These are phyloP conservation scores for Umbilicus rupestris DNA, from an alignment of 164 flowering plant species.

Conservation along the genomic window DNA sequence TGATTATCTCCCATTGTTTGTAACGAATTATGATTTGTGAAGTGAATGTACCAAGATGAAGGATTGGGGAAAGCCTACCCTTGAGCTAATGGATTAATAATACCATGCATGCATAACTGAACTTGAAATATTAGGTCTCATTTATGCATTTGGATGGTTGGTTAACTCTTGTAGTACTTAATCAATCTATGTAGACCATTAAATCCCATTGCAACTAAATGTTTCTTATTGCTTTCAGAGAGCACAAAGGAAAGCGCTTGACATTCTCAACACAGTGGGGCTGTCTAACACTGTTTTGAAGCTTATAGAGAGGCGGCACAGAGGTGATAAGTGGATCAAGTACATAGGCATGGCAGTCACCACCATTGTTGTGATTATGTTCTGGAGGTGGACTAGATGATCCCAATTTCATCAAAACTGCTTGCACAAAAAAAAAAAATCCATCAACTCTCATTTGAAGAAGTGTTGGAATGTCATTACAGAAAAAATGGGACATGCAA, in stretches of 20 bases:
- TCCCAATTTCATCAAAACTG: not conserved
- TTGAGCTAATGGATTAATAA: not conserved
- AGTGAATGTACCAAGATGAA: not conserved
- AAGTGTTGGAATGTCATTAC: not conserved
- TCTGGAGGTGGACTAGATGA: slow-evolving; percentile 61
- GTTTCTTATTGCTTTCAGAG: slow-evolving; percentile 30
- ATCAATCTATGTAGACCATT: not conserved
- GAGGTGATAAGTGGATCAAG: slow-evolving; percentile 78
- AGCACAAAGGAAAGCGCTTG: slow-evolving; percentile 91
- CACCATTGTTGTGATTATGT: slow-evolving; percentile 40
- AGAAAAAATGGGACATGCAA: not conserved
- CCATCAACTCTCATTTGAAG: not conserved
- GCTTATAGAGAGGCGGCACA: slow-evolving; percentile 84
- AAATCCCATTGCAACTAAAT: not conserved
- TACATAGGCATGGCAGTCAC: slow-evolving; percentile 78
- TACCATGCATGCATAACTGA: not conserved
- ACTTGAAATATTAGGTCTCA: not conserved
- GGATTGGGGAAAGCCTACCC: not conserved
- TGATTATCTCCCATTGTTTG: not conserved
- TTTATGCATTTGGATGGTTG: not conserved
- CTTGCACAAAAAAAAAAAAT: not conserved
- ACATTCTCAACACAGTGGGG: slow-evolving; percentile 90
- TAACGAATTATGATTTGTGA: not conserved
- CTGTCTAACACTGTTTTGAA: slow-evolving; percentile 83
- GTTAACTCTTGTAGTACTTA: not conserved